A percentile compares a stretch with the other conserved stretches of the same genome.
These are phyloP conservation scores for Hypoxylon sp. DNA, from an alignment of 2,329 filamentous ascomycete genomes.

Conservation along the genomic window DNA sequence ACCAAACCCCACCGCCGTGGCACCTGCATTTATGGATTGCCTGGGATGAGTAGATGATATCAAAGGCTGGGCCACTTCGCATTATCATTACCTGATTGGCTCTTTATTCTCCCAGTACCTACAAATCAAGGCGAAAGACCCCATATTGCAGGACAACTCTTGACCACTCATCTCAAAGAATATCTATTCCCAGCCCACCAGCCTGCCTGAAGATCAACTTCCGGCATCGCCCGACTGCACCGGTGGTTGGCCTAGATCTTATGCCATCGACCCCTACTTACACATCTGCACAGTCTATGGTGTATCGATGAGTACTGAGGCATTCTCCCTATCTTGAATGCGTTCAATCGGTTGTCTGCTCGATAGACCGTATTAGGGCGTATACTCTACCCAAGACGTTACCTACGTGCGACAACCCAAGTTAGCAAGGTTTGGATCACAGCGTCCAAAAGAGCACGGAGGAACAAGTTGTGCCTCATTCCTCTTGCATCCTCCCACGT, in stretches of 20 bases:
- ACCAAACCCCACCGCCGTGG: background rate
- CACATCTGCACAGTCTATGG: slow-evolving; percentile 3
- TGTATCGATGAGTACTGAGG: slow-evolving; percentile 5
- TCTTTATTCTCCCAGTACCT: slow-evolving; percentile 22
- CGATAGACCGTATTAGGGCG: background rate
- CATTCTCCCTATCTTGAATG: background rate
- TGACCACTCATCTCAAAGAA: slow-evolving; percentile 29
- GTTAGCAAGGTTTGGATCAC: background rate
- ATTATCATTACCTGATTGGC: slow-evolving; percentile 33
- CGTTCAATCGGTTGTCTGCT: background rate
- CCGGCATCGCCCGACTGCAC: slow-evolving; percentile 48
- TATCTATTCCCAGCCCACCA: slow-evolving; percentile 27
- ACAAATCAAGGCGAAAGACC: slow-evolving; percentile 36
- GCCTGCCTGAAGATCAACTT: slow-evolving; percentile 41
- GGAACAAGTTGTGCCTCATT: slow-evolving; percentile 6
- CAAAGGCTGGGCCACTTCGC: slow-evolving; percentile 17
- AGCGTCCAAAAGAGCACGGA: slow-evolving; percentile 1
- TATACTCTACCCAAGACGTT: background rate
- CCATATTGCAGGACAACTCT: slow-evolving; percentile 18
- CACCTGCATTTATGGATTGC: slow-evolving; percentile 9
- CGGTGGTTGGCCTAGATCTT: slow-evolving; percentile 33
- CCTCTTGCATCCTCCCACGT: slow-evolving; percentile 7
- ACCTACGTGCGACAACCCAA: background rate
- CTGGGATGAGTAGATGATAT: slow-evolving; percentile 19
- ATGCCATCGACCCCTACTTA: slow-evolving; percentile 15